Percentiles rank a stretch among this genome's conserved stretches.
Evolutionary conservation across 352 stramenopile genomes (phyloP).

Genomic region (Globisporangium camurandrum): DNA sequence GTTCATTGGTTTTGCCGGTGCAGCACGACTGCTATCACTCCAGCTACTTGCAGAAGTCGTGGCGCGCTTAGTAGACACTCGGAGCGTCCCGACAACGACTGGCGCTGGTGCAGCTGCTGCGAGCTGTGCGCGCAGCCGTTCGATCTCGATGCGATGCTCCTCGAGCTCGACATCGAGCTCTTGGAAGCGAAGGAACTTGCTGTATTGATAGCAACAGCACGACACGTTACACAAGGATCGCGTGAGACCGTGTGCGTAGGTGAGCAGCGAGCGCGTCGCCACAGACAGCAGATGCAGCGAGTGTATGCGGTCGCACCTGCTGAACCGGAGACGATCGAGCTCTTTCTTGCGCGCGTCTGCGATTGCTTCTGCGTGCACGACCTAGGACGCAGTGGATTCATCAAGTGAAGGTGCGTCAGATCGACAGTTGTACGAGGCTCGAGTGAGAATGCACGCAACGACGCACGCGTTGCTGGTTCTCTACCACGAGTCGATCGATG

Average conservation of each 20-base stretch:
- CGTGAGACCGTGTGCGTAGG: neutral
- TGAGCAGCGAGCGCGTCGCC: neutral
- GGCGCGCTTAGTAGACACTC: no score
- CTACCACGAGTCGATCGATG: slow-evolving; percentile 49
- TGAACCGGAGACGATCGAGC: slow-evolving; percentile 43
- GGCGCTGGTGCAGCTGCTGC: slow-evolving; percentile 1
- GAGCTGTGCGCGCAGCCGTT: slow-evolving; percentile 29
- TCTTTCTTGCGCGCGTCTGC: slow-evolving; percentile 49
- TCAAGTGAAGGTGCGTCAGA: neutral
- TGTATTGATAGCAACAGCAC: slow-evolving; percentile 7
- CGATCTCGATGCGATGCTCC: slow-evolving; percentile 48
- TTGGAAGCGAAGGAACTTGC: slow-evolving; percentile 65
- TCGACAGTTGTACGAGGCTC: no score
- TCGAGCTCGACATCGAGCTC: slow-evolving; percentile 57
- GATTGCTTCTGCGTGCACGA: slow-evolving; percentile 38
- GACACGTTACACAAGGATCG: neutral
- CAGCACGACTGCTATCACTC: neutral
- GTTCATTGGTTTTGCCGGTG: no score
- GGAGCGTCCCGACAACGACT: slow-evolving; percentile 36
- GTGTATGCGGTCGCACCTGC: slow-evolving; percentile 23
- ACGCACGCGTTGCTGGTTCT: slow-evolving; percentile 45
- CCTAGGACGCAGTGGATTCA: slow-evolving; percentile 13
- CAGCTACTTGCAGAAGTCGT: neutral
- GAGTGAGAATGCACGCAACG: neutral
- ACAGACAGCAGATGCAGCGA: neutral